Percentiles rank a stretch among this genome's conserved stretches.
phyloP scores from a whole-genome alignment of 306 rosid genomes.

The Lotus japonicus region DNA sequence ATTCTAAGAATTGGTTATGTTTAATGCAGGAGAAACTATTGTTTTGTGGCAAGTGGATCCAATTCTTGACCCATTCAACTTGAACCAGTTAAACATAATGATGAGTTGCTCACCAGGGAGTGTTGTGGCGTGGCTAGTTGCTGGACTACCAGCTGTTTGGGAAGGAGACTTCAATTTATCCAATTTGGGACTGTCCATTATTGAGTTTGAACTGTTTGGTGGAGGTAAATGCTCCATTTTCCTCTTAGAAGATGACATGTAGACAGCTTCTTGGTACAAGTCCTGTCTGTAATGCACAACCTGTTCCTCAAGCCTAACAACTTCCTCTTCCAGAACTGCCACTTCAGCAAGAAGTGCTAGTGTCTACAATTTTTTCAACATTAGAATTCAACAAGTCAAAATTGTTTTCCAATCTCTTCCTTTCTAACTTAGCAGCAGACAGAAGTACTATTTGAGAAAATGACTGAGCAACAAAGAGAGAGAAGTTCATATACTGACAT shows the following conservation, averaged over 20 bases:
- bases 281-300: slow-evolving; percentile 78
- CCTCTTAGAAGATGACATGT: slow-evolving; percentile 66
- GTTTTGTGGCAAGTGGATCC: too few species aligned
- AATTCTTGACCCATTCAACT: too few species aligned
- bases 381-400: slow-evolving; percentile 2
- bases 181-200: slow-evolving; percentile 32
- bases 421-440: neutral
- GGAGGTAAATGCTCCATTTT: slow-evolving; percentile 37
- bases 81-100: neutral
- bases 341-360: slow-evolving; percentile 89
- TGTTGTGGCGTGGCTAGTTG: slow-evolving; percentile 15
- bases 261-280: slow-evolving; percentile 82
- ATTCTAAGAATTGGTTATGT: too few species aligned
- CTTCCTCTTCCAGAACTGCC: slow-evolving; percentile 98
- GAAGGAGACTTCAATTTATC: slow-evolving; percentile 37
- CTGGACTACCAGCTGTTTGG: slow-evolving; percentile 26
- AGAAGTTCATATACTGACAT: slow-evolving; percentile 42
- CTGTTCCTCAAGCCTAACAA: slow-evolving; percentile 82
- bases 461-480: neutral
- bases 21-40: too few species aligned
- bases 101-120: slow-evolving; percentile 36
- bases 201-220: slow-evolving; percentile 20
- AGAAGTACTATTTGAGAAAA: neutral
- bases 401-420: neutral
- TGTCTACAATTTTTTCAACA: slow-evolving; percentile 33